Evolutionary conservation across 2,329 filamentous ascomycete species (phyloP).

Genomic region (Septoria linicola): DNA sequence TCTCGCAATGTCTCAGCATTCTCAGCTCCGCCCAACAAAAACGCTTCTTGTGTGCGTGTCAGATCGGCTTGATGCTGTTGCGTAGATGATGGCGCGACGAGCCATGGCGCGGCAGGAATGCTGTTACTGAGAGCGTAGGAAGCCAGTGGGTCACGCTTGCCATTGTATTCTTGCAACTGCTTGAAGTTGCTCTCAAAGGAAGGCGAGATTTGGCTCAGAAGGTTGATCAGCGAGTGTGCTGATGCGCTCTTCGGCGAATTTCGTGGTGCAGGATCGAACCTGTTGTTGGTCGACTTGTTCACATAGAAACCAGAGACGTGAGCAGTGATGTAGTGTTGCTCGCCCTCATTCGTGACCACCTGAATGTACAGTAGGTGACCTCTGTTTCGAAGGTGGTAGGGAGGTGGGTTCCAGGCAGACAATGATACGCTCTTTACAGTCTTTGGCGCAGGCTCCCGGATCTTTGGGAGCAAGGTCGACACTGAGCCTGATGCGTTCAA

Average conservation of each 20-base stretch:
- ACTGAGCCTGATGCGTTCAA: conserved; percentile 69
- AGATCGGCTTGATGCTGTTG: conserved; percentile 74
- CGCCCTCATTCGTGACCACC: conserved; percentile 87
- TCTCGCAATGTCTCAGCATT: conserved; percentile 92
- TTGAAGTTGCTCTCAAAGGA: conserved; percentile 77
- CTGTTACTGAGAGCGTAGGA: conserved; percentile 96
- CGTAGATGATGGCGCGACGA: conserved; percentile 69
- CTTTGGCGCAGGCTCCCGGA: conserved; percentile 71
- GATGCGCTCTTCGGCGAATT: conserved; percentile 72
- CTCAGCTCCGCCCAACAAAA: conserved; percentile 83
- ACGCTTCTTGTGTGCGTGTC: conserved; percentile 88
- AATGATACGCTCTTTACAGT: conserved; percentile 86
- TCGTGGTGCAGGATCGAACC: conserved; percentile 87
- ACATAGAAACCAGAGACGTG: conserved; percentile 95
- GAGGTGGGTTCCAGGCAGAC: conserved; percentile 94
- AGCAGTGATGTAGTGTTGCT: conserved; percentile 89
- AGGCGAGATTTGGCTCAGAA: conserved; percentile 76
- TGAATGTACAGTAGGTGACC: conserved; percentile 91
- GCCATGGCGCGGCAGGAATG: conserved; percentile 87
- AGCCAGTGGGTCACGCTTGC: conserved; percentile 79
- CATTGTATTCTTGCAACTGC: conserved; percentile 79
- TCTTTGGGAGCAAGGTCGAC: conserved; percentile 67
- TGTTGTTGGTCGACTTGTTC: conserved; percentile 92
- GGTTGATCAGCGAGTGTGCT: conserved; percentile 80
- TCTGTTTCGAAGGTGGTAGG: conserved; percentile 83